Conservation (phyloP, 2,329 filamentous ascomycete genomes). For the Xylaria sp. region DNA sequence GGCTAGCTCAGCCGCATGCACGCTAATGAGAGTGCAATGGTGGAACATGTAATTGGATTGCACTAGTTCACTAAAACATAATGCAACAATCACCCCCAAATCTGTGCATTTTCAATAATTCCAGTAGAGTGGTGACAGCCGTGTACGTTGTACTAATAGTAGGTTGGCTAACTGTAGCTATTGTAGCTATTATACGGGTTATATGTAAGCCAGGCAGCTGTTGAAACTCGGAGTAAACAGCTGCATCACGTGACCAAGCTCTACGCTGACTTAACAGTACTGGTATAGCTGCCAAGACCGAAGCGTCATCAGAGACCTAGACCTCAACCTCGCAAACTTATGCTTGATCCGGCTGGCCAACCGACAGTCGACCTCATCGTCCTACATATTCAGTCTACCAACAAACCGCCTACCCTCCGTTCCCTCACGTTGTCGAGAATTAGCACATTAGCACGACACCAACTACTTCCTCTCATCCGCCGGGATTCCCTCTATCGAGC, state of each 20-base stretch:
- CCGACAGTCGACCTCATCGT: neutral
- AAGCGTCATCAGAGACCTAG: constrained; percentile 24
- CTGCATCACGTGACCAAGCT: constrained; percentile 11
- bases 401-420: neutral
- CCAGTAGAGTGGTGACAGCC: neutral
- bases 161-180: no score
- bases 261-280: neutral
- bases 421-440: no score
- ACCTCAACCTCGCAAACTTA: neutral
- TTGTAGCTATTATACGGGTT: no score
- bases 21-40: constrained; percentile 10
- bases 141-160: neutral
- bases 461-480: neutral
- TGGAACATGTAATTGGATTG: constrained; percentile 29
- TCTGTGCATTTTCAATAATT: neutral
- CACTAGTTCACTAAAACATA: constrained; percentile 29
- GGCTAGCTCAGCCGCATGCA: constrained; percentile 6
- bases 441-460: neutral
- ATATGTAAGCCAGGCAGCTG: no score
- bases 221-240: no score
- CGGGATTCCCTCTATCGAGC: neutral
- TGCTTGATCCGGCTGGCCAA: neutral
- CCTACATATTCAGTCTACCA: neutral
- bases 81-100: constrained; percentile 11
- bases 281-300: neutral